These are phyloP conservation scores for Phytopythium oedochilum DNA, from an alignment of 352 stramenopile species.

Conservation along the genomic window DNA sequence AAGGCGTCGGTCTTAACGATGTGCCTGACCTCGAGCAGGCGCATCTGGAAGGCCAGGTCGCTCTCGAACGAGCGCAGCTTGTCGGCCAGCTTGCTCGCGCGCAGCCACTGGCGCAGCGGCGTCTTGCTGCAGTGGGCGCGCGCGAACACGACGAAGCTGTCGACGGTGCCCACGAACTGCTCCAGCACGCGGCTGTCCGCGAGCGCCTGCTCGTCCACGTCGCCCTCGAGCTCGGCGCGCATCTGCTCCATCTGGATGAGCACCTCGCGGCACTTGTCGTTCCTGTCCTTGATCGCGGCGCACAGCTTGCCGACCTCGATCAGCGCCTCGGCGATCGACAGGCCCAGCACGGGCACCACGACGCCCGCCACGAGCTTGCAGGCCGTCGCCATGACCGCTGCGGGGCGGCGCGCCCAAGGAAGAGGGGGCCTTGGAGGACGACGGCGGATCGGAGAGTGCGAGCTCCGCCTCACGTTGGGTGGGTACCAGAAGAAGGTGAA, in stretches of 20 bases:
- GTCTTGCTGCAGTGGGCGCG: slow-evolving; percentile 16
- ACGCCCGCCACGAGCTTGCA: slow-evolving; percentile 20
- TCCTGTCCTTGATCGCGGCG: slow-evolving; percentile 20
- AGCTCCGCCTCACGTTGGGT: no score
- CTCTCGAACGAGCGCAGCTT: slow-evolving; percentile 13
- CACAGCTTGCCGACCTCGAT: slow-evolving; percentile 16
- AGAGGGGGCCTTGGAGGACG: no score
- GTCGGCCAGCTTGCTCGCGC: slow-evolving; percentile 8
- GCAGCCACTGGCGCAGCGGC: slow-evolving; percentile 9
- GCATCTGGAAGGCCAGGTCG: slow-evolving; percentile 15
- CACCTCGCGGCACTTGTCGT: slow-evolving; percentile 13
- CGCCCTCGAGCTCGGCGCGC: slow-evolving; percentile 12
- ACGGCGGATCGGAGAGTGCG: background rate
- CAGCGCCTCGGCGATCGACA: slow-evolving; percentile 15
- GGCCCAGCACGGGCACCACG: slow-evolving; percentile 9
- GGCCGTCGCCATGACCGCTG: slow-evolving; percentile 9
- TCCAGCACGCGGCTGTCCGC: slow-evolving; percentile 11
- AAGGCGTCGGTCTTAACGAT: slow-evolving; percentile 13
- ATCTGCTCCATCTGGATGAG: slow-evolving; percentile 15
- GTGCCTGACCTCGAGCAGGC: slow-evolving; percentile 17
- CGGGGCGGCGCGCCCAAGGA: no score
- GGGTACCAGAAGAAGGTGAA: background rate
- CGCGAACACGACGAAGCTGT: slow-evolving; percentile 13
- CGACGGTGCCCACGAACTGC: slow-evolving; percentile 10
- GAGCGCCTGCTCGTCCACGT: slow-evolving; percentile 10